Evolutionary conservation across 805 yeast genomes (phyloP).

Genomic region (Barnettozyma sucrosica): DNA sequence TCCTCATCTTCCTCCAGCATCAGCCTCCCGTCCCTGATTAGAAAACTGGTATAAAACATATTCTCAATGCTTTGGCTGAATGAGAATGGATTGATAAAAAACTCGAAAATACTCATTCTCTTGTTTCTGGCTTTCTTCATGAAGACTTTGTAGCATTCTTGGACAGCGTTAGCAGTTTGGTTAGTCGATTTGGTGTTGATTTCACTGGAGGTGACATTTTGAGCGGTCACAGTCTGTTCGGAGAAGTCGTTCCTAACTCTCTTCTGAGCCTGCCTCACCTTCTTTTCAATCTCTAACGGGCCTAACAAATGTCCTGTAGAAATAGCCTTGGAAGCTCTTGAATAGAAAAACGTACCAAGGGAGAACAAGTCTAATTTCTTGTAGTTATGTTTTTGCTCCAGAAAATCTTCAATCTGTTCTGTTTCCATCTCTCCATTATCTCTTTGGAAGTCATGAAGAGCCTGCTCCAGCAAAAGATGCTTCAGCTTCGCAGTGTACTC

Average conservation of each 20-base stretch:
- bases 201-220: constrained; percentile 45
- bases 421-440: constrained; percentile 18
- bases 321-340: constrained; percentile 40
- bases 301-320: constrained; percentile 63
- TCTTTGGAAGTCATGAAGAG: constrained; percentile 16
- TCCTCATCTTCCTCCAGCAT: constrained; percentile 47
- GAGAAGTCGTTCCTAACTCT: constrained; percentile 40
- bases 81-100: constrained; percentile 69
- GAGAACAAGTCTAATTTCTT: constrained; percentile 52
- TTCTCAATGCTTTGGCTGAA: constrained; percentile 80
- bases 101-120: constrained; percentile 53
- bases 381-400: constrained; percentile 30
- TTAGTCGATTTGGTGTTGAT: constrained; percentile 44
- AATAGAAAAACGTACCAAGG: constrained; percentile 47
- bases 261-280: constrained; percentile 29
- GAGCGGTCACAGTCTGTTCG: constrained; percentile 45
- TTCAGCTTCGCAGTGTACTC: constrained; percentile 39
- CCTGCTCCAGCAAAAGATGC: constrained; percentile 32
- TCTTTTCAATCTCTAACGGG: constrained; percentile 58
- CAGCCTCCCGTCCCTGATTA: constrained; percentile 67
- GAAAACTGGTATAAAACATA: constrained; percentile 74
- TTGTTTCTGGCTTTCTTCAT: constrained; percentile 27
- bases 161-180: constrained; percentile 62
- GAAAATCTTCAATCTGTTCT: constrained; percentile 15
- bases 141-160: constrained; percentile 42